Evolutionary conservation across 257 asterid species (phyloP).

Genomic region (Jaltomata sinuosa): DNA sequence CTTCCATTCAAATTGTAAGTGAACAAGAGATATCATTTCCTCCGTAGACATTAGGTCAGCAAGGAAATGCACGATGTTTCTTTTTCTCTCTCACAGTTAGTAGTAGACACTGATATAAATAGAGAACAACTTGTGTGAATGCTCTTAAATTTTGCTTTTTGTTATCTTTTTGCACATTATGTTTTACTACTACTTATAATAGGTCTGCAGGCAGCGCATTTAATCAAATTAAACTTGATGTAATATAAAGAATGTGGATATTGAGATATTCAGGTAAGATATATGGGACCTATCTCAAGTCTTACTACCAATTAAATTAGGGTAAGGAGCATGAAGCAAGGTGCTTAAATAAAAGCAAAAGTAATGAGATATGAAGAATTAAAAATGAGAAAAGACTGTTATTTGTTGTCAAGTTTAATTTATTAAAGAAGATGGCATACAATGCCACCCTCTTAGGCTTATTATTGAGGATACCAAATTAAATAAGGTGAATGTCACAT

Average conservation of each 20-base stretch:
- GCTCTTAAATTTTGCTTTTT: neutral
- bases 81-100: constrained; percentile 10
- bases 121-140: neutral
- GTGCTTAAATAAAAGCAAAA: too few relatives aligned
- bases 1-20: too few relatives aligned
- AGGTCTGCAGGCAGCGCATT: constrained; percentile 14
- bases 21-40: too few relatives aligned
- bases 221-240: neutral
- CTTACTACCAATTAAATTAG: too few relatives aligned
- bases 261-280: neutral
- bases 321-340: too few relatives aligned
- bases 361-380: too few relatives aligned
- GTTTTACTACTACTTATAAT: constrained; percentile 3
- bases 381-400: too few relatives aligned
- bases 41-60: neutral
- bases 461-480: neutral
- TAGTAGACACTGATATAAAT: neutral
- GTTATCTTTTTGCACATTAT: neutral
- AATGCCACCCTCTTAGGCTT: neutral
- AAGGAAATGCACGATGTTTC: constrained; percentile 12
- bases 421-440: too few relatives aligned
- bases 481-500: too few relatives aligned
- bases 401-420: neutral
- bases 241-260: neutral
- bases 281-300: too few relatives aligned